Conservation (phyloP, 1,139 yeast species). For the Blastobotrys serpentis region DNA sequence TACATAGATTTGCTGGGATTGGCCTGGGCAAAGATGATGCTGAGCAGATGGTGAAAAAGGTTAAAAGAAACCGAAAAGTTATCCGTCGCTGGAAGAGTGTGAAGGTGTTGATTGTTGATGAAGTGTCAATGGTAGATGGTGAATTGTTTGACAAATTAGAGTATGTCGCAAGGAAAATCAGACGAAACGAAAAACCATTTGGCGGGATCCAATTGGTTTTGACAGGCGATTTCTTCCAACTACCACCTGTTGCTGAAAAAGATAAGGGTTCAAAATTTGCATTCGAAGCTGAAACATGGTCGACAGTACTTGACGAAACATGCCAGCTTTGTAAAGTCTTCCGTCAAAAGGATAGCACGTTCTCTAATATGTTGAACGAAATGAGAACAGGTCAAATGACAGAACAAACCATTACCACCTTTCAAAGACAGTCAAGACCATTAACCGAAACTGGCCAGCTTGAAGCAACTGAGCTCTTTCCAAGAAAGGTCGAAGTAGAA, state of each 20-base stretch:
- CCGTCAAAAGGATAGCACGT: constrained; percentile 82
- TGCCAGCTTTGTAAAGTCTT: constrained; percentile 78
- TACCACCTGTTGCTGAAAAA: constrained; percentile 64
- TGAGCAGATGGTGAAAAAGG: constrained; percentile 45
- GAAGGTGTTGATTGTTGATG: constrained; percentile 70
- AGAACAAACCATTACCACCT: constrained; percentile 52
- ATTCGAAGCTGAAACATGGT: constrained; percentile 79
- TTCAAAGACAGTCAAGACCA: constrained; percentile 55
- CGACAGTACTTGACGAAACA: constrained; percentile 58
- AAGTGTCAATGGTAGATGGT: constrained; percentile 81
- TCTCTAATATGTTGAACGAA: constrained; percentile 83
- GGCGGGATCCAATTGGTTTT: constrained; percentile 81
- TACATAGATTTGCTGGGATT: constrained; percentile 76
- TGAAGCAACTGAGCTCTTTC: constrained; percentile 81
- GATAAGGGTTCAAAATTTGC: constrained; percentile 51
- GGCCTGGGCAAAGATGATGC: constrained; percentile 66
- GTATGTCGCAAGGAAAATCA: constrained; percentile 50
- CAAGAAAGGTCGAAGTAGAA: constrained; percentile 84
- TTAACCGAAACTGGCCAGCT: constrained; percentile 50
- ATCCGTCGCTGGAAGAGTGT: constrained; percentile 59
- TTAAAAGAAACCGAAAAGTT: constrained; percentile 45
- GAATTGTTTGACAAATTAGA: constrained; percentile 63
- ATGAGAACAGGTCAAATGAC: constrained; percentile 74
- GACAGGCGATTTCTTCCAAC: constrained; percentile 83
- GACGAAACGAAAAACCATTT: constrained; percentile 44